Evolutionary conservation across 2,329 filamentous ascomycete species (phyloP), one percentile per base, ranked within the genome.

Genomic region (Penicillium psychrosexuale): DNA sequence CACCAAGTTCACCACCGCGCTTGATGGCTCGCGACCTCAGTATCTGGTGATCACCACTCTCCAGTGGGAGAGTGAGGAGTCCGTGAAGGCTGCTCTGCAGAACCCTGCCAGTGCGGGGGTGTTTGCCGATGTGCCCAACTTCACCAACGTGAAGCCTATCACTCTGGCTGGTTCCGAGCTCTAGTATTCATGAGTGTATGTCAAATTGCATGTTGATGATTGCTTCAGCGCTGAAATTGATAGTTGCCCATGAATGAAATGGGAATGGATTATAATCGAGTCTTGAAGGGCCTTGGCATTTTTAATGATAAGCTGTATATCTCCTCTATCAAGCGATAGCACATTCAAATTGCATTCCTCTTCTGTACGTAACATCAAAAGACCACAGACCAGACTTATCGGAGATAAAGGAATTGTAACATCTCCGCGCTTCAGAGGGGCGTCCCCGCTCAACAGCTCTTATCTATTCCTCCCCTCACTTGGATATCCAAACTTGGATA

Each of bases 71-170:
- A 64, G 55, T 27, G 46, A 61, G 36, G 63, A 65, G 19, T 19
- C 37, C n/a, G 1, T 53, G 38, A 55, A 60, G 51, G 17, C 45
- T 8, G 61, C 57, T 17, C 34, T 57, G 12, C 22, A 53, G 28
- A 39, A 47, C 19, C 47, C 59, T 11, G 47, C 46, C 15, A 30
- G 28, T 28, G 36, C 57, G 11, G 36, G 13, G 22, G 40, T 65
- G 33, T 64, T 65, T 17, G 58, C 6, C 12, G 63, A 65, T 48
- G 54, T 65, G 33, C 48, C 61, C 46, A 65, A 65, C 52, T 65
- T 65, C 57, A 65, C 61, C 57, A 65, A 65, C 50, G 37, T 24
- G 51, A 37, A 56, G 37, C 60, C 63, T 37, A 36, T 65, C 19
- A 64, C 61, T 38, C 19, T 65, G 31, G 54, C 54, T 12, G 63